Evolutionary conservation across 2,329 filamentous ascomycete genomes (phyloP).

Genomic region (Hortaea werneckii): DNA sequence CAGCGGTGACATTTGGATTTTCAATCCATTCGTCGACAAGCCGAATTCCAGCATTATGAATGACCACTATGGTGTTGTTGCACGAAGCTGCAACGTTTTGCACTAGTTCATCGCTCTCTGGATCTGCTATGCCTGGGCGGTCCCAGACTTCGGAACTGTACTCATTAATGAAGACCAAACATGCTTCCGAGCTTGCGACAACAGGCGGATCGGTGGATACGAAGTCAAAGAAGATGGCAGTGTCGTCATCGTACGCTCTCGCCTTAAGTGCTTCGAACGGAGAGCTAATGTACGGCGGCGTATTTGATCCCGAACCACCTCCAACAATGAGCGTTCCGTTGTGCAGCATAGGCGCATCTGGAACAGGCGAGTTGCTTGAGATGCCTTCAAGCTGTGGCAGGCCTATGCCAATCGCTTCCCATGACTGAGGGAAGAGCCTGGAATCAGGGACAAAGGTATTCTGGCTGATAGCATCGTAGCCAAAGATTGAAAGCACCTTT

Average conservation of each 20-base stretch:
- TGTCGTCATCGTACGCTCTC: conserved; percentile 40
- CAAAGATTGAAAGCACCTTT: conserved; percentile 47
- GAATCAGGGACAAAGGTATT: conserved; percentile 16
- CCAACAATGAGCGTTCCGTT: conserved; percentile 27
- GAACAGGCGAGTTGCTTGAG: conserved; percentile 24
- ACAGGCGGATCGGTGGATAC: conserved; percentile 39
- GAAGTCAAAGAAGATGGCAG: conserved; percentile 52
- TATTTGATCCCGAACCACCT: conserved; percentile 26
- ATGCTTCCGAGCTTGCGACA: conserved; percentile 29
- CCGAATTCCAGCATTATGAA: conserved; percentile 54
- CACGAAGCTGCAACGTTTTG: conserved; percentile 48
- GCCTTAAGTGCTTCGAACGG: conserved; percentile 28
- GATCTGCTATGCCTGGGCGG: conserved; percentile 26
- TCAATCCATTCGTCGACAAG: conserved; percentile 53
- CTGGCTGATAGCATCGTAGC: conserved; percentile 44
- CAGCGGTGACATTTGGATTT: conserved; percentile 52
- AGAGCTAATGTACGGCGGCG: conserved; percentile 24
- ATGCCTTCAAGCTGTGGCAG: conserved; percentile 15
- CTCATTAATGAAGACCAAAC: conserved; percentile 53
- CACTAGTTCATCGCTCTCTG: conserved; percentile 45
- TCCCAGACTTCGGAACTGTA: conserved; percentile 30
- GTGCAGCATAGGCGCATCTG: conserved; percentile 13
- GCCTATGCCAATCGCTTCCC: conserved; percentile 14
- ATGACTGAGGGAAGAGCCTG: conserved; percentile 15
- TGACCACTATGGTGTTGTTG: conserved; percentile 52